Evolutionary conservation across 495 filamentous ascomycete genomes (phyloP).

Genomic region (Immersiella caudata): DNA sequence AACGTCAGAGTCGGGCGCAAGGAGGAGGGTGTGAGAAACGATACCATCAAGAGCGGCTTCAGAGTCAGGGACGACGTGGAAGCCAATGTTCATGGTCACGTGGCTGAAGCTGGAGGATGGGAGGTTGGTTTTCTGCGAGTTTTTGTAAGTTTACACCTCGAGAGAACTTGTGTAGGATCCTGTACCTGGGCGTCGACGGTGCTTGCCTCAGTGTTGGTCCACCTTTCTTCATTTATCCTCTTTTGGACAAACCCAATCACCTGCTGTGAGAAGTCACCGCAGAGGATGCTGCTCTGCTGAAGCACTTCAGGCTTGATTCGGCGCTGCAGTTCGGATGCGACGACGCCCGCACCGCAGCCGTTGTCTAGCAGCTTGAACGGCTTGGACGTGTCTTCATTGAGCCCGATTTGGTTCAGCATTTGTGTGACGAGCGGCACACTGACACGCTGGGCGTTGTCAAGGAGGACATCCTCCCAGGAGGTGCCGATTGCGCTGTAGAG

Average conservation of each 20-base stretch:
- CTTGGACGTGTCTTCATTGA: slow-evolving; percentile 32
- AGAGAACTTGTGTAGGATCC: no score
- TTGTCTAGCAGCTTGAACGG: slow-evolving; percentile 46
- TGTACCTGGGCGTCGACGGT: slow-evolving; percentile 46
- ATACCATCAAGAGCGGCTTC: slow-evolving; percentile 43
- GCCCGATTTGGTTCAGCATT: slow-evolving; percentile 41
- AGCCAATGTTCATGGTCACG: slow-evolving; percentile 46
- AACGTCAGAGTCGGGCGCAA: slow-evolving; percentile 8
- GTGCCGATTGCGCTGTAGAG: slow-evolving; percentile 17
- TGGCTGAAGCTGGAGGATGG: slow-evolving; percentile 39
- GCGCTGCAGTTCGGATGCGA: slow-evolving; percentile 39
- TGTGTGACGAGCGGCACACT: slow-evolving; percentile 37
- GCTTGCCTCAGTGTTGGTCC: slow-evolving; percentile 38
- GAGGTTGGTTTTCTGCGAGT: slow-evolving; percentile 37
- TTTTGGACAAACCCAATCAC: slow-evolving; percentile 36
- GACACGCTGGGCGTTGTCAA: slow-evolving; percentile 38
- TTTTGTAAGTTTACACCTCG: background rate
- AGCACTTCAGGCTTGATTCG: slow-evolving; percentile 34
- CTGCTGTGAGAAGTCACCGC: slow-evolving; percentile 41
- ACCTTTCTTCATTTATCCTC: slow-evolving; percentile 33
- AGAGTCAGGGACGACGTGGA: slow-evolving; percentile 47
- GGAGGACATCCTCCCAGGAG: slow-evolving; percentile 30
- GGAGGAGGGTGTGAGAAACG: background rate
- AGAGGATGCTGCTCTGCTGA: slow-evolving; percentile 42
- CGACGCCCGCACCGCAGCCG: slow-evolving; percentile 47